Evolutionary conservation across 1,284 basidiomycete genomes (phyloP), one percentile per base, ranked within the genome.

Genomic region (Mycosarcoma maydis): DNA sequence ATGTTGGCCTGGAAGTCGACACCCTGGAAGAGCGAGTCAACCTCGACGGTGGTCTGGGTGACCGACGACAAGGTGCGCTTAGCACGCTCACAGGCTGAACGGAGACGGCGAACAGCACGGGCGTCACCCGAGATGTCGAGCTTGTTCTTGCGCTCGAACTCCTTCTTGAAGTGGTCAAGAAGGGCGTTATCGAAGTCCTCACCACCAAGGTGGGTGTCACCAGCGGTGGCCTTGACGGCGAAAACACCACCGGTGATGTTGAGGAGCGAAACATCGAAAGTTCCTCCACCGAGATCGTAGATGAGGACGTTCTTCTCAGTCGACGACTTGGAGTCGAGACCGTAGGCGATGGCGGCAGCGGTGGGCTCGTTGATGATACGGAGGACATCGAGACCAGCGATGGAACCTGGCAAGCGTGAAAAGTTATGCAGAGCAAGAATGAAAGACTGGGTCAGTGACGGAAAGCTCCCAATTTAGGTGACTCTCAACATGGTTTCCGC

Each of bases 141-240:
- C 85, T 87, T 87, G 84, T 83, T 83, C 86, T 87, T 87, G 77
- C 85, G 84, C 87, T 96, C 92, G 82, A 87, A 87, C 83, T 87
- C 86, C 82, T 84, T 84, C 84, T 85, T 85, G 84, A 87, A 87
- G 83, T 92, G 90, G 64, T 98, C 92, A 70, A 98, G 86, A 76
- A 99, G 90, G 81, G 92, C 88, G 86, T 98, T 98, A 86, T 98
- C 95, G 82, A 98, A 98, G 84, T 95, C 92, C 85, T 95, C 93
- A 85, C 92, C 92, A 86, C 93, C 85, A 59, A 85, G 80, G 79
- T 85, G 85, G 53, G 85, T 85, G 82, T 85, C 85, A 81, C 85
- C 85, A 54, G 84, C 84, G 58, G 86, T 88, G 69, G 87, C 87
- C 85, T 87, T 87, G 83, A 88, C 87, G 77, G 85, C 85, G 83